These are phyloP conservation scores for Colletotrichum eleusines DNA, from an alignment of 2,329 filamentous ascomycete genomes.

Conservation along the genomic window DNA sequence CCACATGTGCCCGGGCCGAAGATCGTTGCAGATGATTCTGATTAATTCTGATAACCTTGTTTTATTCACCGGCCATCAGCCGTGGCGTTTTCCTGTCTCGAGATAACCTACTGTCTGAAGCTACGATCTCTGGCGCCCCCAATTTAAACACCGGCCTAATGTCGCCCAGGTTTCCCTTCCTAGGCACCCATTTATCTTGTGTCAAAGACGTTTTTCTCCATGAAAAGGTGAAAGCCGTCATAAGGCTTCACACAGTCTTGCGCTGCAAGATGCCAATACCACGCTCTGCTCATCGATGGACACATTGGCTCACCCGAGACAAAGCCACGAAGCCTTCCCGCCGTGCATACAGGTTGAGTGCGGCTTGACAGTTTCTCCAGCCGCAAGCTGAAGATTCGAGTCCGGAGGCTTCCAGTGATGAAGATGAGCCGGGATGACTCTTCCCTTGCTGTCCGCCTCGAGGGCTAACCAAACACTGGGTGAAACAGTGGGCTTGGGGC, in stretches of 20 bases:
- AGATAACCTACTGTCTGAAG: not conserved
- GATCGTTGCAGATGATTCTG: constrained; percentile 15
- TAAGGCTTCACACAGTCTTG: not conserved
- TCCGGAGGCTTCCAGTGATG: constrained; percentile 9
- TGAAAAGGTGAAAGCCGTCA: not conserved
- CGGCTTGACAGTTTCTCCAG: constrained; percentile 12
- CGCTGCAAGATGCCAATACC: constrained; percentile 12
- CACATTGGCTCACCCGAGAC: constrained; percentile 25
- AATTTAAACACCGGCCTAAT: not conserved
- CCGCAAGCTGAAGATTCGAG: constrained; percentile 13
- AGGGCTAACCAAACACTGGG: constrained; percentile 1
- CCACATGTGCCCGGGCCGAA: constrained; percentile 20
- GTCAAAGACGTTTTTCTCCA: not conserved
- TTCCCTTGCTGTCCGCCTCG: constrained; percentile 3
- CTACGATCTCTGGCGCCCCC: not conserved
- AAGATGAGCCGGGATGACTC: not conserved
- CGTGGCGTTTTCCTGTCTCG: constrained; percentile 31
- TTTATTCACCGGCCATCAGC: constrained; percentile 21
- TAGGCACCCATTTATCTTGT: not conserved
- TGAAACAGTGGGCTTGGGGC: constrained; percentile 27
- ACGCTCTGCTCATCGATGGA: not conserved
- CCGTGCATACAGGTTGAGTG: not conserved
- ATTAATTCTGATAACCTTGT: constrained; percentile 27
- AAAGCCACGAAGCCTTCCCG: constrained; percentile 24
- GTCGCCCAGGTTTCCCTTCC: not conserved